phyloP scores from a whole-genome alignment of 139 green algal species.

The Pleodorina starrii region DNA sequence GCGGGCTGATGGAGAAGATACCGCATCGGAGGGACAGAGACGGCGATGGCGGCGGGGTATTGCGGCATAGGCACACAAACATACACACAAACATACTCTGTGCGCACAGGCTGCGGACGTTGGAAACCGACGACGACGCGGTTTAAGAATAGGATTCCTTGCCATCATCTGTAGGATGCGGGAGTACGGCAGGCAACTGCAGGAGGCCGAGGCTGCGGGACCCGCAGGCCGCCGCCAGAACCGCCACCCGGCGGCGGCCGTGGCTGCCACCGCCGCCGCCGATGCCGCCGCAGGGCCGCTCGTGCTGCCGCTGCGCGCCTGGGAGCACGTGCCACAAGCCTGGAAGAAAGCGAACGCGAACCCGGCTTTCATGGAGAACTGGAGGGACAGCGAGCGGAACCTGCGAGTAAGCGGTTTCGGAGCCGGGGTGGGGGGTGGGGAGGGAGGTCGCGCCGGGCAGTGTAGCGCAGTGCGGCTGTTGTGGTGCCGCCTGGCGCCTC shows the following conservation, averaged over 20 bases:
- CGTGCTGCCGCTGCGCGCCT: not conserved
- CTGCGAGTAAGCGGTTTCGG: not conserved
- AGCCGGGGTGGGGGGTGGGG: not conserved
- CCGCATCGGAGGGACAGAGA: no score
- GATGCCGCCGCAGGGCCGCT: not conserved
- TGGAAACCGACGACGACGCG: no score
- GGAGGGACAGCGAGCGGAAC: not conserved
- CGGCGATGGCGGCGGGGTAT: no score
- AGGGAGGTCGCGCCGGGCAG: not conserved
- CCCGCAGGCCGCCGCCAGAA: no score
- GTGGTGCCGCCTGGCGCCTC: not conserved
- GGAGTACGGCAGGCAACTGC: not conserved
- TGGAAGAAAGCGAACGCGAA: not conserved
- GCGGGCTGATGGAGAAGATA: no score
- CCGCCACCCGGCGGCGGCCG: no score
- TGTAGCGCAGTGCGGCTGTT: not conserved
- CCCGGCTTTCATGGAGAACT: not conserved
- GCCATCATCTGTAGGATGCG: constrained; percentile 7
- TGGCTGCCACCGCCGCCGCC: no score
- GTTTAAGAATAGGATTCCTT: no score
- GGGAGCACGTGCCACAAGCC: not conserved
- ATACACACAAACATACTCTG: no score
- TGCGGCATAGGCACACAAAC: no score
- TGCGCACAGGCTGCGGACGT: no score
- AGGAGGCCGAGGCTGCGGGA: no score